A percentile compares a stretch with the other conserved stretches of the same genome.
phyloP scores from a whole-genome alignment of 257 asterid species.

The Nicotiana attenuata region DNA sequence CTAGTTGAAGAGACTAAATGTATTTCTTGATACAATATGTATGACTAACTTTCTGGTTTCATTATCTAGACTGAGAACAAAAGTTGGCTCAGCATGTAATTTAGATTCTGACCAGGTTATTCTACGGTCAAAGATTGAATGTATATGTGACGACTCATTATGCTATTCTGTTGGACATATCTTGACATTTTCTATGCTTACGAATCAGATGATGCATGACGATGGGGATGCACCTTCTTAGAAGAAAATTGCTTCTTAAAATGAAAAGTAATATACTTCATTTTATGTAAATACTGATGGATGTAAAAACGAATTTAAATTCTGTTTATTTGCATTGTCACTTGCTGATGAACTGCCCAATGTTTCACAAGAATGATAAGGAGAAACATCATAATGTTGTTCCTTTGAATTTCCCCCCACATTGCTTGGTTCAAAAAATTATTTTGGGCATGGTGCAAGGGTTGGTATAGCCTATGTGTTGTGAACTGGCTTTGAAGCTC shows the following conservation, averaged over 20 bases:
- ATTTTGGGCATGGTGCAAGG: neutral
- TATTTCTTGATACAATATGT: too few species aligned
- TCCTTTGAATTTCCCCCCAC: neutral
- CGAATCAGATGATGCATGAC: neutral
- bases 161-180: neutral
- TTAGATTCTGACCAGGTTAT: constrained; percentile 1
- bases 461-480: neutral
- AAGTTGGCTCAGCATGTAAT: constrained; percentile 29
- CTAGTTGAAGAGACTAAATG: too few species aligned
- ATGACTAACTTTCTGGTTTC: neutral
- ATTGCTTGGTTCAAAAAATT: neutral
- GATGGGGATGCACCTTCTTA: neutral
- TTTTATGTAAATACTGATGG: neutral
- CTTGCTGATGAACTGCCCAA: neutral
- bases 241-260: neutral
- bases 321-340: neutral
- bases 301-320: neutral
- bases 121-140: constrained; percentile 14
- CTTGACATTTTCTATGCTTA: neutral
- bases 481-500: constrained; percentile 9
- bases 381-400: neutral
- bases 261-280: neutral
- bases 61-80: constrained; percentile 17
- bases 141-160: neutral
- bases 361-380: neutral